Evolutionary conservation across 352 stramenopile species (phyloP), one percentile per base, ranked within the genome.

Genomic region (Albugo candida): DNA sequence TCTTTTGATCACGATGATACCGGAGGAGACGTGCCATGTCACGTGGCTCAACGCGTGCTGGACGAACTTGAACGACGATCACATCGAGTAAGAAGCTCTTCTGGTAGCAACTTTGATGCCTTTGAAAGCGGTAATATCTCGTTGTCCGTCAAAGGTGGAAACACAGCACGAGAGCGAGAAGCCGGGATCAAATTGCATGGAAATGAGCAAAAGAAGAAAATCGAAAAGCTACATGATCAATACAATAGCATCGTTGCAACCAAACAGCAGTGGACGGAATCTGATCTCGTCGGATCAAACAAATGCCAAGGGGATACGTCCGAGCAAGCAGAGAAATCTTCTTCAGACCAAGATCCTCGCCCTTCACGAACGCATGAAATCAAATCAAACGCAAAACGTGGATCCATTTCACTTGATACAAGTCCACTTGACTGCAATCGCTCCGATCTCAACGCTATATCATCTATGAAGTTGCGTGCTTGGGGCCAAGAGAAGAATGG

Each of bases 171-270:
- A 27, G 72, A 83, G 21, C 69, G 69, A 47, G 75, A 87, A 42
- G 72, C 67, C 14, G 63, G 77, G 31, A 85, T 87, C 70, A 74
- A 66, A 16, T 59, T 87, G 14, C 84, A 71, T 45, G 61, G 55
- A 14, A 83, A 67, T 8, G 52, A 73, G 17, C 72, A 84, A 45
- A 87, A 87, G 56, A 83, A 83, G 49, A 87, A 87, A 41, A 85
- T 88, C 19, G 73, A 88, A 41, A 77, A 73, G 34, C 65, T 88
- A 0, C 69, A 84, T 47, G 70, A 88, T 31, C 75, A 88, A 49
- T 85, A 76, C 48, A 76, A 85, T 43, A 31, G 8, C 8, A 31
- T 31, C 24, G 24, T 31, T 8, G 24, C 24, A 31, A 31, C 3
- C 3, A 31, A 31, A 31, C 24, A 31, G 24, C 24, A 31, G 24